Base-by-base conservation (phyloP, 139 green algal genomes). In the Chlamydomonas sp. region DNA sequence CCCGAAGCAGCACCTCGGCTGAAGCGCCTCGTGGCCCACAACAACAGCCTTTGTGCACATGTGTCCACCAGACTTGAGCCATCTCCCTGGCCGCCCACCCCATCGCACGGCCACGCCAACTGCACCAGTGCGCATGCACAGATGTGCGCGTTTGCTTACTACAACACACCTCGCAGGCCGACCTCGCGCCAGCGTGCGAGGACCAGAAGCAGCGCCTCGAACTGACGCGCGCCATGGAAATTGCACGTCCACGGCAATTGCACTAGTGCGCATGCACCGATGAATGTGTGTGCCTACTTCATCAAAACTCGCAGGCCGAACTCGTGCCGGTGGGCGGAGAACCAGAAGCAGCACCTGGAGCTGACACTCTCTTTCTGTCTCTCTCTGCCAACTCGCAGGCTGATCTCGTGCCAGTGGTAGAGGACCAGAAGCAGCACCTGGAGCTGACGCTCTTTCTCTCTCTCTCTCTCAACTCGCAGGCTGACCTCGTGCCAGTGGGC, bases 401-500 rank as follows among this genome's bases (percentile, higher is more conserved):
- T 54, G 43, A 54, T 20, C 43, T 54, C 13, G 43, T 54, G 6
- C 22, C 22, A 13, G 22, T 22, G 54, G 54, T 28, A 35, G 54
- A 63, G 54, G 54, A 28, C 22, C 22, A 22, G 13, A 63, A 16
- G 54, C 13, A 16, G 29, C 13, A 34, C 16, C 43, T 54, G 43
- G 13, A 16, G 13, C 43, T 54, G 43, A 16, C 16, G 16, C 43
- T 54, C 43, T 54, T 13, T 13, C 20, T 57, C 22, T 57, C 22
- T 16, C 22, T 57, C 20, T 57, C 47, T 57, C 22, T 57, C 47
- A 57, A 28, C 47, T 48, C 34, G 2, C 88, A 97, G 89, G 82
- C 91, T 16, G 92, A 98, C 76, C 76, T 98, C 29, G 94, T 99
- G 58, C 94, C 94, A 1, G 94, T 99, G 47, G 94, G 93, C 1